Evolutionary conservation across 495 filamentous ascomycete genomes (phyloP).

Genomic region (Penicillium canariense): DNA sequence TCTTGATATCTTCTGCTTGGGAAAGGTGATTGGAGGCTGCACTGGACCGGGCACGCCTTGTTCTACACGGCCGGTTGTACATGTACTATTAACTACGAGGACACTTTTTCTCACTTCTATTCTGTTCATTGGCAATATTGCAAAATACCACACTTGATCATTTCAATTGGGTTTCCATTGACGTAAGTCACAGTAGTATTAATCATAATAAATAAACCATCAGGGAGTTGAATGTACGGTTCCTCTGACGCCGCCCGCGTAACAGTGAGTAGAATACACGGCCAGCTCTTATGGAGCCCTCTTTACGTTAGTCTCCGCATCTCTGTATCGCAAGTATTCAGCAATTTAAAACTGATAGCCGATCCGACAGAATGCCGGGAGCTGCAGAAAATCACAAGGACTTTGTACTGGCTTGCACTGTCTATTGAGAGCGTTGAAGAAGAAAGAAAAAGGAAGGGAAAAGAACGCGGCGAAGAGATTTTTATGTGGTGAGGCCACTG

Average conservation of each 20-base stretch:
- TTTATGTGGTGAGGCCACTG: conserved; percentile 20
- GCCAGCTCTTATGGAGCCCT: conserved; percentile 90
- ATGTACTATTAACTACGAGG: conserved; percentile 29
- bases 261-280: conserved; percentile 64
- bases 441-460: conserved; percentile 36
- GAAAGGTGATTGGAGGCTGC: conserved; percentile 7
- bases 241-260: conserved; percentile 90
- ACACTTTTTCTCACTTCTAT: conserved; percentile 9
- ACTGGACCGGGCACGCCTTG: conserved; percentile 2
- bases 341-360: conserved; percentile 58
- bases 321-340: conserved; percentile 74
- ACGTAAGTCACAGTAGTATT: not conserved
- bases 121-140: conserved; percentile 5
- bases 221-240: conserved; percentile 57
- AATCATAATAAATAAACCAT: not conserved
- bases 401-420: conserved; percentile 76
- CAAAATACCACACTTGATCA: conserved; percentile 14
- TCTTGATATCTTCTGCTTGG: conserved; percentile 22
- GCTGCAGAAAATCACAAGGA: conserved; percentile 45
- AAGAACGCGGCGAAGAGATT: conserved; percentile 28
- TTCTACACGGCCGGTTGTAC: conserved; percentile 21
- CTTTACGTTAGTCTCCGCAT: conserved; percentile 67
- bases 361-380: conserved; percentile 67
- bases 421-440: conserved; percentile 76
- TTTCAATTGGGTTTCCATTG: not conserved